Evolutionary conservation across 345 rosid genomes (phyloP), one percentile per base, ranked within the genome.

Genomic region (Luvunga scandens): DNA sequence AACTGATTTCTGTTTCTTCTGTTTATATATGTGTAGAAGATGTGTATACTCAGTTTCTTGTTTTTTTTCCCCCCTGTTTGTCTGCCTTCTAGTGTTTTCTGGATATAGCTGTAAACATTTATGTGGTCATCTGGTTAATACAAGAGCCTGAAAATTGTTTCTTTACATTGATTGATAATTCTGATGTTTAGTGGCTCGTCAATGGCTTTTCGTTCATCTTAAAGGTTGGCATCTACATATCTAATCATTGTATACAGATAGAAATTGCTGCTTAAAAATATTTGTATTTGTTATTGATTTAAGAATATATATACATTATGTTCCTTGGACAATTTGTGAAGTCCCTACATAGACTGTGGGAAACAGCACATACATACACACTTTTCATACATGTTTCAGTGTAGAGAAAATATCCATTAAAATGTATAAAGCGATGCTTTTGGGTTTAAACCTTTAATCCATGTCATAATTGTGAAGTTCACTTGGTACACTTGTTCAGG

Each of bases 401-500:
- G 30, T 21, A 53, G 42, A 31, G 7, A 55, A 33, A 55, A 55
- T 13, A 71, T 63, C 60, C 78, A 63, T 75, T 38, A 24, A 45
- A 25, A 45, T 28, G 33, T 60, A 14, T 67, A 42, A 42, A 48
- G 62, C 24, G 8, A 19, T 63, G 27, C 38, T n/a, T 22, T 69
- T n/a, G 27, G 24, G 34, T 80, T 50, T 75, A 69, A 80, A 73
- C 33, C 71, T 36, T 67, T 42, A 9, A 55, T 68, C 65, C 50
- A 55, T 61, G 66, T 38, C 21, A 42, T 60, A 14, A 36, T 69
- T 53, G 72, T 65, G 53, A 60, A 72, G 69, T 55, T 66, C 57
- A 67, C 31, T 79, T 60, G 57, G 70, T 77, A 53, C 69, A 48
- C 42, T 81, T 81, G 57, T 72, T 39, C 75, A 93, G 97, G 91